phyloP scores from a whole-genome alignment of 1,139 yeast species.

The Arxiozyma heterogenica region DNA sequence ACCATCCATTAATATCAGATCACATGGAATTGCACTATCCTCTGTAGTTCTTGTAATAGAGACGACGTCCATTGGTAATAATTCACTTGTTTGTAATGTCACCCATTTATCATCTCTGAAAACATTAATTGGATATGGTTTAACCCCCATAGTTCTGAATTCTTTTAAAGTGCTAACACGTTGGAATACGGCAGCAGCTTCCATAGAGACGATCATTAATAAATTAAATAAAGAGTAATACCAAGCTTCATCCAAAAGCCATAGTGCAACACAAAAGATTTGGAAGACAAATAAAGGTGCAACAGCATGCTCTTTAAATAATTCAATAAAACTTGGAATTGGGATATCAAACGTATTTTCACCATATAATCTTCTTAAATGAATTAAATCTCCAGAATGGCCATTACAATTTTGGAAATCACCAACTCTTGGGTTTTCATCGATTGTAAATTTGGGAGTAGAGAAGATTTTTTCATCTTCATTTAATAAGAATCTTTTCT shows the following conservation, averaged over 20 bases:
- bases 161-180: constrained; percentile 91
- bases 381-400: constrained; percentile 48
- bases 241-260: constrained; percentile 98
- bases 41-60: constrained; percentile 83
- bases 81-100: constrained; percentile 57
- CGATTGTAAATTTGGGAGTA: constrained; percentile 76
- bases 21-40: constrained; percentile 95
- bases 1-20: constrained; percentile 74
- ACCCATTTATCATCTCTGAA: constrained; percentile 66
- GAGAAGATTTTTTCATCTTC: constrained; percentile 46
- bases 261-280: constrained; percentile 86
- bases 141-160: constrained; percentile 94
- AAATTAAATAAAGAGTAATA: constrained; percentile 85
- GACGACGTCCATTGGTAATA: constrained; percentile 88
- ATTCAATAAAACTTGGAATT: constrained; percentile 79
- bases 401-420: constrained; percentile 60
- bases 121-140: constrained; percentile 73
- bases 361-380: constrained; percentile 60
- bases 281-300: constrained; percentile 98
- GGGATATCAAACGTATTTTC: constrained; percentile 87
- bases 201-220: constrained; percentile 88
- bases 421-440: constrained; percentile 49
- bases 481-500: constrained; percentile 77
- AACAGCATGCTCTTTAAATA: constrained; percentile 94
- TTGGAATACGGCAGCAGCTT: constrained; percentile 90